These are phyloP conservation scores for Triticum dicoccoides DNA, from an alignment of 176 grass and related monocot genomes.

Conservation along the genomic window DNA sequence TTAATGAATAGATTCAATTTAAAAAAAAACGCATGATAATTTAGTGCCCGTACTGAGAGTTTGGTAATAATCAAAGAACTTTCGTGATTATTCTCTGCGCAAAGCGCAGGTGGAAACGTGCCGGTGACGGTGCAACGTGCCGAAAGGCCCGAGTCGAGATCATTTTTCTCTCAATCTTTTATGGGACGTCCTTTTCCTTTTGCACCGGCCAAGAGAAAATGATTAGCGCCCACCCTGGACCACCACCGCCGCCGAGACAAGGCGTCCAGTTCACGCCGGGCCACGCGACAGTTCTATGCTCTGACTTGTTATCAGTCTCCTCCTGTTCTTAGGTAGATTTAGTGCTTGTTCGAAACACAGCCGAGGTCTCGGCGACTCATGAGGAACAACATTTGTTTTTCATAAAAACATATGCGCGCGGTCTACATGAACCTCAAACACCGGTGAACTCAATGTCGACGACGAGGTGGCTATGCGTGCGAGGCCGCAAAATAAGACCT, in stretches of 20 bases:
- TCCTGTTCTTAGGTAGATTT: neutral
- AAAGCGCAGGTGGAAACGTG: neutral
- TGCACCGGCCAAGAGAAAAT: constrained; percentile 24
- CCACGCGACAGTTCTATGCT: neutral
- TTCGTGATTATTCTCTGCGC: neutral
- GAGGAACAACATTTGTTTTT: no score
- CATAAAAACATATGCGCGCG: no score
- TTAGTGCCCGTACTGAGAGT: no score
- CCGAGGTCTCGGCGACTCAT: no score
- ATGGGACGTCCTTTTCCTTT: constrained; percentile 2
- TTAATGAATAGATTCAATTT: no score
- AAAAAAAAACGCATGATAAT: no score
- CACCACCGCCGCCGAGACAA: constrained; percentile 4
- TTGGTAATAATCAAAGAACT: no score
- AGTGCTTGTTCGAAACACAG: no score
- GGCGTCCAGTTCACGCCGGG: neutral
- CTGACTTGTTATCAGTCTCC: neutral
- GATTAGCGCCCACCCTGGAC: neutral
- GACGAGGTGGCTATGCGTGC: no score
- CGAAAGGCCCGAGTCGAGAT: constrained; percentile 10
- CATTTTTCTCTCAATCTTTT: neutral
- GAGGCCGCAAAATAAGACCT: no score
- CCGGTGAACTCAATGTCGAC: no score
- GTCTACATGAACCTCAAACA: no score
- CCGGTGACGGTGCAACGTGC: constrained; percentile 16